Base-by-base conservation (phyloP, 139 green algal genomes). In the Volvox reticuliferus region DNA sequence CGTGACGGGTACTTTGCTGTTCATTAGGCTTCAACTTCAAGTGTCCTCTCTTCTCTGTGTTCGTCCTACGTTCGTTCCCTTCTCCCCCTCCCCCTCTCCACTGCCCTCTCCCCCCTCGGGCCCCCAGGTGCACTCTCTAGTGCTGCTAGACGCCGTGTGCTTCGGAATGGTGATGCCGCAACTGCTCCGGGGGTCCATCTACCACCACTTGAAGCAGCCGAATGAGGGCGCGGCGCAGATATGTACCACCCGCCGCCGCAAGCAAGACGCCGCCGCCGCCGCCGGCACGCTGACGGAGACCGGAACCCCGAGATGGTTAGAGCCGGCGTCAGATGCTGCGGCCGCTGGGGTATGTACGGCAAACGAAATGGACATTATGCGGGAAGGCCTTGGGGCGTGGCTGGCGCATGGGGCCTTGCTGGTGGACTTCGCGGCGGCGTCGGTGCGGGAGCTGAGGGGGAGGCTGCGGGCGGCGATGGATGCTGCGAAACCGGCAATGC, bases 141-240 rank as follows among this genome's bases (percentile, higher is more conserved):
- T 89, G 62, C 76, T 94, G 55, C 35, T 94, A 22, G 92, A 94
- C 50, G 88, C 92, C 0, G 92, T 94, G 79, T 94, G 92, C 75
- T 92, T 94, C 35, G 89, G 79, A 5, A 94, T 94, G 92, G 89
- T 91, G 44, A 91, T 92, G 88, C 92, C 92, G 0, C 50, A 80
- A 35, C 92, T 94, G 89, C 92, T 94, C 79, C 79, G 91, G 26
- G 80, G 73, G 24, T 91, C 81, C 32, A 68, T 93, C 79, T 93
- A 93, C 76, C 78, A 79, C 76, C 87, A 91, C 87, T 35, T 86
- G 6, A 63, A 78, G 2, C 20, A 32, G 24, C 55, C 75, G 61
- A 69, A 32, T 0, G 50, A 73, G 44, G 55, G 14, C 18, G 85
- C 69, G 28, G 50, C 86, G n/a, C 86, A 91, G 55, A 33, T 9